Evolutionary conservation across 2,329 filamentous ascomycete genomes (phyloP).

Genomic region (Trichoderma koningiopsis): DNA sequence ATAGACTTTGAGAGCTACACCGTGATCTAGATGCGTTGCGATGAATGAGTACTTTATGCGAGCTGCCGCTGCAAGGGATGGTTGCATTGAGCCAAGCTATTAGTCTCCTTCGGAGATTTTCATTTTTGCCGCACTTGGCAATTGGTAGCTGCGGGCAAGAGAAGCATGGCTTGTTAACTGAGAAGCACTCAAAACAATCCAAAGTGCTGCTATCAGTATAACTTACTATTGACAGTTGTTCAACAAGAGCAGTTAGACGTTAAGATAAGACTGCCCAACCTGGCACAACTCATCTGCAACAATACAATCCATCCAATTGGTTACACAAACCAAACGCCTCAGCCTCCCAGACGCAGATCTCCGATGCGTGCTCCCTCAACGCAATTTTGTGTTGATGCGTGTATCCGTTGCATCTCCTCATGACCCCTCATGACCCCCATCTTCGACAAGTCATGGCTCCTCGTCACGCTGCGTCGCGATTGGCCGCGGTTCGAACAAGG

Average conservation of each 20-base stretch:
- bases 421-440: slow-evolving; percentile 1
- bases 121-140: not conserved
- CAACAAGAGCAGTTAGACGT: not conserved
- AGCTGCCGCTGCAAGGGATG: not conserved
- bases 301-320: not conserved
- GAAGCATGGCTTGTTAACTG: not conserved
- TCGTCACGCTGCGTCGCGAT: slow-evolving; percentile 2
- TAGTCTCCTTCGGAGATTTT: not conserved
- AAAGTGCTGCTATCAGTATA: not conserved
- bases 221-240: no score
- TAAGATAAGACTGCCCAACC: not conserved
- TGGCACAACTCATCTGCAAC: not conserved
- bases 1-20: not conserved
- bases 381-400: not conserved
- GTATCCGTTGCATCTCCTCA: not conserved
- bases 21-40: not conserved
- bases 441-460: slow-evolving; percentile 9
- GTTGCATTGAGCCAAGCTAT: not conserved
- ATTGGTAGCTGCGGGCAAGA: not conserved
- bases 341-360: not conserved
- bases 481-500: not conserved
- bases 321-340: not conserved
- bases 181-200: not conserved
- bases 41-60: not conserved
- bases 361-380: not conserved